Percentiles rank a stretch among this genome's conserved stretches.
Conservation (phyloP, 495 filamentous ascomycete genomes). For the Articulospora tetracladia region DNA sequence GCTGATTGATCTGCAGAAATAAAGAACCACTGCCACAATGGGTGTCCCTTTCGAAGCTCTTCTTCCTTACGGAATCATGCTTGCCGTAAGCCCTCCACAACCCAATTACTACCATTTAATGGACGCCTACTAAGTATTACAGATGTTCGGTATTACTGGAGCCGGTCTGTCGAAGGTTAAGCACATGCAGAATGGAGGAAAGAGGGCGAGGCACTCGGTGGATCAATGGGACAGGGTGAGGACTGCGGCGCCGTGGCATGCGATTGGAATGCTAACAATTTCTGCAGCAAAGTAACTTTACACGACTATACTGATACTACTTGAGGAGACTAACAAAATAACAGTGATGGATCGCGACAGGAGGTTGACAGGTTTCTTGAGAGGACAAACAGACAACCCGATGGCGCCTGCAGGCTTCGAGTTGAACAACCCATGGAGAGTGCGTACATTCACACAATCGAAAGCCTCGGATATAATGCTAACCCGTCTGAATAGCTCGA, state of each 20-base stretch:
- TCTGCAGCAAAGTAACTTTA: constrained; percentile 28
- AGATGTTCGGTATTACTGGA: constrained; percentile 92
- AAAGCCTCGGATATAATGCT: background rate
- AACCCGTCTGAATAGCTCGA: constrained; percentile 16
- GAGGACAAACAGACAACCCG: constrained; percentile 82
- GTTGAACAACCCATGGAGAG: constrained; percentile 91
- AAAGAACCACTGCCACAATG: constrained; percentile 52
- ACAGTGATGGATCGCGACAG: constrained; percentile 96
- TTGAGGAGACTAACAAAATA: constrained; percentile 31
- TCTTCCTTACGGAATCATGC: constrained; percentile 89
- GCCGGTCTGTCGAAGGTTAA: constrained; percentile 69
- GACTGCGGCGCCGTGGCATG: constrained; percentile 5
- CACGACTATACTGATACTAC: background rate
- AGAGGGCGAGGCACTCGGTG: constrained; percentile 74
- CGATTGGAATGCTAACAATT: constrained; percentile 20
- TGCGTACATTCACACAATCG: constrained; percentile 8
- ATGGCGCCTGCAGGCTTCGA: constrained; percentile 85
- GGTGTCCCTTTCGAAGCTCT: constrained; percentile 94
- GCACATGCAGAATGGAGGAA: constrained; percentile 81
- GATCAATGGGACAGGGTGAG: constrained; percentile 94
- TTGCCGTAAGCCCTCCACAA: constrained; percentile 57
- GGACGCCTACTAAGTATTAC: constrained; percentile 20
- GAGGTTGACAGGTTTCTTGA: constrained; percentile 76
- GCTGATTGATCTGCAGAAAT: constrained; percentile 17
- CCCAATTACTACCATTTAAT: background rate